Evolutionary conservation across 805 yeast species (phyloP).

Genomic region (Starmerella potacharoeniae): DNA sequence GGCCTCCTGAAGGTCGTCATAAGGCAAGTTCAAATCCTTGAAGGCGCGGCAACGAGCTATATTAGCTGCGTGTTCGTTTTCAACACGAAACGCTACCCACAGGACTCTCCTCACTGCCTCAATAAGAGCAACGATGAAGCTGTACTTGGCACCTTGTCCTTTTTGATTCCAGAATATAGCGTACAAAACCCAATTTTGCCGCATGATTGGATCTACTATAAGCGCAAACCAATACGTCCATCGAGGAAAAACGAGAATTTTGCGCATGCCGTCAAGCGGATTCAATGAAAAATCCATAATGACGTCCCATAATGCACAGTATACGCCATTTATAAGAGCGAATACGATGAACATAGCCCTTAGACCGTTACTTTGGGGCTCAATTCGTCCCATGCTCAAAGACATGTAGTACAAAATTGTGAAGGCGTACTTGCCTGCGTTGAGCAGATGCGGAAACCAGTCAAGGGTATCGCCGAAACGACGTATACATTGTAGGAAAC

Average conservation of each 20-base stretch:
- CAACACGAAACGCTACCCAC: constrained; percentile 89
- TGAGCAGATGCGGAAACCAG: constrained; percentile 92
- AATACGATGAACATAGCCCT: constrained; percentile 57
- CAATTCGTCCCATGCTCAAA: constrained; percentile 68
- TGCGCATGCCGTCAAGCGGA: constrained; percentile 28
- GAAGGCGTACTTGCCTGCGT: constrained; percentile 63
- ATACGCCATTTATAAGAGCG: constrained; percentile 62
- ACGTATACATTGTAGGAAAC: constrained; percentile 79
- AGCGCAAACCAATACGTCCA: constrained; percentile 65
- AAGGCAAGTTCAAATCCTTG: constrained; percentile 78
- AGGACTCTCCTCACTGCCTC: constrained; percentile 74
- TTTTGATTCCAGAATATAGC: constrained; percentile 63
- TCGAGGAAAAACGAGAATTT: constrained; percentile 36
- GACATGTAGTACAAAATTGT: constrained; percentile 58
- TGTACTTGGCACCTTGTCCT: constrained; percentile 78
- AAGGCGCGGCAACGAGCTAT: constrained; percentile 78
- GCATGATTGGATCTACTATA: constrained; percentile 54
- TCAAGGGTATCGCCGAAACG: constrained; percentile 91
- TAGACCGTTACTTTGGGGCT: constrained; percentile 30
- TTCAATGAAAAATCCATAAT: constrained; percentile 96
- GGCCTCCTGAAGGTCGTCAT: constrained; percentile 27
- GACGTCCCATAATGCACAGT: constrained; percentile 74
- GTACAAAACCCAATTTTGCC: constrained; percentile 90
- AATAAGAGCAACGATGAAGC: constrained; percentile 71
- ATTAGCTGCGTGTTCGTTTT: constrained; percentile 90